Base-by-base conservation (phyloP, 1,284 basidiomycete genomes). In the Cutaneotrichosporon daszewskae region DNA sequence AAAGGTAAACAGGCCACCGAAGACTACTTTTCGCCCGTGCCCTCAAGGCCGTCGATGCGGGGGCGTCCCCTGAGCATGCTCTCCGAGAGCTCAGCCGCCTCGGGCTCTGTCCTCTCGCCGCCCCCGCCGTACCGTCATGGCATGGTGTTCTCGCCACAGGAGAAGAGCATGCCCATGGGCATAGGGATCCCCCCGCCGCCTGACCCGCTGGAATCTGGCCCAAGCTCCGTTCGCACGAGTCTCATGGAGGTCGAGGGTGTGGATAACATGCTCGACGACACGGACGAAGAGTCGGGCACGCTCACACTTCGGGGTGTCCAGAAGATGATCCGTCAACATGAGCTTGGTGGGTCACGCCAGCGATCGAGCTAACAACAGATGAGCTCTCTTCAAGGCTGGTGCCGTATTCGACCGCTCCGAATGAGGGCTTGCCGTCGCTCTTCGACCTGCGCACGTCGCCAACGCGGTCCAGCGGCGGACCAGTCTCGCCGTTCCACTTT, bases 171-270 rank as follows among this genome's bases (percentile, higher is more conserved):
- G 1, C 32, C 33, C 26, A 27, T 17, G 14, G 13, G 18, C 31
- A 22, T n/a, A 9, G 6, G 20, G 27, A 10, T 26, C 34, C 8
- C 50, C 50, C 50, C 50, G 19, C 50, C 46, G n/a, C 50, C 50
- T 17, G 43, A 43, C 10, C 16, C 19, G 2, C 25, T 48, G 32
- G 50, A 52, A 34, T 48, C 46, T n/a, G 50, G 50, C 3, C 50
- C 50, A 10, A 48, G 45, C 12, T 45, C 46, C 11, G 46, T 48
- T 22, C 50, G 50, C 28, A 45, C 43, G 16, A 52, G 50, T 23
- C 31, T 47, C 26, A 25, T 41, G 11, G 42, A 41, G 11, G 25
- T 28, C 13, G 47, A 45, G 8, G 27, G 16, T 3, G 40, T 32
- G 10, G 33, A 16, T 11, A 19, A 29, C 10, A 29, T 23, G 32